Evolutionary conservation across 768 basidiomycete genomes (phyloP).

Genomic region (Boletus rubescentipes): DNA sequence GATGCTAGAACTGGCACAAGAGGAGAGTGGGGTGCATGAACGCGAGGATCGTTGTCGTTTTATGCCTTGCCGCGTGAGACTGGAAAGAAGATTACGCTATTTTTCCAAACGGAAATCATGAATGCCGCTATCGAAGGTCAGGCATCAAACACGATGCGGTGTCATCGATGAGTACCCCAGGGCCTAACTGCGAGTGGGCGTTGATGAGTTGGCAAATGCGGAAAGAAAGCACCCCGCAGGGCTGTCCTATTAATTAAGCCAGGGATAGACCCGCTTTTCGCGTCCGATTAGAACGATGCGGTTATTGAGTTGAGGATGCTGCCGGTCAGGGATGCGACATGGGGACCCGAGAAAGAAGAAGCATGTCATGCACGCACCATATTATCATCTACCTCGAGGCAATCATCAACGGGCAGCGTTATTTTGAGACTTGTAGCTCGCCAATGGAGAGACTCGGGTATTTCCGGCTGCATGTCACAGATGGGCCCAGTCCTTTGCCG

Average conservation of each 20-base stretch:
- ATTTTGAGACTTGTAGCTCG: too few relatives aligned
- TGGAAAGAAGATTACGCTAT: neutral
- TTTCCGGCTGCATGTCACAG: too few relatives aligned
- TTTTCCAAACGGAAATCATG: constrained; percentile 1
- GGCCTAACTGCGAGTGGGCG: neutral
- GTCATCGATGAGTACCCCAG: constrained; percentile 6
- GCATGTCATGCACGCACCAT: neutral
- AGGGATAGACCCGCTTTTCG: neutral
- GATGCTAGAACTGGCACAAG: neutral
- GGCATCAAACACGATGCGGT: constrained; percentile 18
- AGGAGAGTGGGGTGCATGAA: neutral
- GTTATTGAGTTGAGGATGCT: neutral
- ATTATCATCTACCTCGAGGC: constrained; percentile 3
- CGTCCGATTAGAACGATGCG: neutral
- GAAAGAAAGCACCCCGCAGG: constrained; percentile 1
- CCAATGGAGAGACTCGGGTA: neutral
- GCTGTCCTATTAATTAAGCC: neutral
- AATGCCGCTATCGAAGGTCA: constrained; percentile 1
- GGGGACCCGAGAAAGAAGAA: neutral
- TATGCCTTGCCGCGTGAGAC: constrained; percentile 13
- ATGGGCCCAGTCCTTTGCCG: too few relatives aligned
- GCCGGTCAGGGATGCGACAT: neutral
- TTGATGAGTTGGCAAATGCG: constrained; percentile 7
- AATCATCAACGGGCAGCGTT: too few relatives aligned
- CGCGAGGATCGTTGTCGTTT: neutral